Evolutionary conservation across 306 rosid species (phyloP), one percentile per base, ranked within the genome.

Genomic region (Castanospermum australe): DNA sequence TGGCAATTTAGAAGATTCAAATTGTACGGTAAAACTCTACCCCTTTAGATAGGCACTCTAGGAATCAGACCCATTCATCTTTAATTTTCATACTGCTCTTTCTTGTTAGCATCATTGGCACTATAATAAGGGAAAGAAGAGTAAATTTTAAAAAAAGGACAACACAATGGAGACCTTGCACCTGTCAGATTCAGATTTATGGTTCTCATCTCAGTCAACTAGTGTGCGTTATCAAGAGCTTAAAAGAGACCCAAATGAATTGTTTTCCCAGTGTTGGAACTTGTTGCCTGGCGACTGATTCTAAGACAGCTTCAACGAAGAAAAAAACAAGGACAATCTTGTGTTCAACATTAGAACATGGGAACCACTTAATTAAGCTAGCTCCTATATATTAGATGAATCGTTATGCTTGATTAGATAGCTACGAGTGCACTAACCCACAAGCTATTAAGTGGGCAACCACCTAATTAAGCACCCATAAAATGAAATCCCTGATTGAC

Each of bases 1-100:
- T 70, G 77, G 51, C 55, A 67, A 59, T 39, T 64, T 61, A 64
- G 52, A 76, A 69, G 66, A 71, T 79, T 83, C 65, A 79, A 76
- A 11, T 48, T 76, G 48, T 47, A 72, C 77, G 76, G 72, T 55
- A 79, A 79, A 66, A 25, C 75, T 56, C 63, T 50, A 47, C 17
- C 51, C 82, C 17, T 57, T 76, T 63, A 63, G 36, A 67, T 82
- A 33, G 41, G 24, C 55, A 77, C 52, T 21, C 67, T 47, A 48
- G 61, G 24, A 35, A 39, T 44, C 73, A 77, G 85, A 25, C 48
- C 81, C 86, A 54, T 67, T 13, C 38, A 5, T 52, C 48, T 83
- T 88, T 73, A 83, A 47, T 81, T 76, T 63, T 78, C 80, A 80
- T 25, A 20, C 41, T 55, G 67, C 2, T 76, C 80, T 80, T 77